Evolutionary conservation across 257 asterid species (phyloP).

Genomic region (Salvia rosmarinus): DNA sequence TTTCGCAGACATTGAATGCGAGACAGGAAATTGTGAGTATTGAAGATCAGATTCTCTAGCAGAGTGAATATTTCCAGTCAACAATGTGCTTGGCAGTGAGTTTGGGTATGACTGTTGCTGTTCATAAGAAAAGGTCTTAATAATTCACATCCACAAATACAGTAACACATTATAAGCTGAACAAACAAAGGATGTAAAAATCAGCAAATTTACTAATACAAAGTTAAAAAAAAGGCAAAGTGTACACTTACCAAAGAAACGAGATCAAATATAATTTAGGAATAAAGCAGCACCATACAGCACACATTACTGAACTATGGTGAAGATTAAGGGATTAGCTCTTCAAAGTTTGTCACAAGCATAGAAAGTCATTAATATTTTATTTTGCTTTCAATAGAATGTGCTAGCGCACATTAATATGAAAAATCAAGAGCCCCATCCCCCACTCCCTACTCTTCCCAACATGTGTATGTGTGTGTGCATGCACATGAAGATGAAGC

Average conservation of each 20-base stretch:
- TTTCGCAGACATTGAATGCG: conserved; percentile 60
- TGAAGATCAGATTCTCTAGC: conserved; percentile 73
- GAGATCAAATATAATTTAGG: not conserved
- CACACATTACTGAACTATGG: conserved; percentile 1
- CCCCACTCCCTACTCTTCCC: too few relatives aligned
- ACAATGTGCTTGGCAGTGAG: conserved; percentile 58
- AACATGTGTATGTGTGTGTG: not conserved
- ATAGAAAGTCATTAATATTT: not conserved
- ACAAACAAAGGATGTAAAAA: not conserved
- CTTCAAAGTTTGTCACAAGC: conserved; percentile 5
- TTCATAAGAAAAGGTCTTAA: conserved; percentile 21
- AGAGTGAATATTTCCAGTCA: conserved; percentile 60
- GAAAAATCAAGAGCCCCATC: not conserved
- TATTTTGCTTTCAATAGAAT: not conserved
- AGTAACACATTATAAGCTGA: not conserved
- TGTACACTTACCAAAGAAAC: not conserved
- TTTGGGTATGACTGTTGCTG: conserved; percentile 58
- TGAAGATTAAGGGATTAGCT: not conserved
- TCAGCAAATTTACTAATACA: not conserved
- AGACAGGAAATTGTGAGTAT: conserved; percentile 56
- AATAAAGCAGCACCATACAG: not conserved
- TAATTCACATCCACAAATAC: not conserved
- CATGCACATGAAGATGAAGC: not conserved
- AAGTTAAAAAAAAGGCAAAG: not conserved
- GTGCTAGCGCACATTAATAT: not conserved